Evolutionary conservation across 345 rosid species (phyloP), one percentile per base, ranked within the genome.

Genomic region (Brassica juncea): DNA sequence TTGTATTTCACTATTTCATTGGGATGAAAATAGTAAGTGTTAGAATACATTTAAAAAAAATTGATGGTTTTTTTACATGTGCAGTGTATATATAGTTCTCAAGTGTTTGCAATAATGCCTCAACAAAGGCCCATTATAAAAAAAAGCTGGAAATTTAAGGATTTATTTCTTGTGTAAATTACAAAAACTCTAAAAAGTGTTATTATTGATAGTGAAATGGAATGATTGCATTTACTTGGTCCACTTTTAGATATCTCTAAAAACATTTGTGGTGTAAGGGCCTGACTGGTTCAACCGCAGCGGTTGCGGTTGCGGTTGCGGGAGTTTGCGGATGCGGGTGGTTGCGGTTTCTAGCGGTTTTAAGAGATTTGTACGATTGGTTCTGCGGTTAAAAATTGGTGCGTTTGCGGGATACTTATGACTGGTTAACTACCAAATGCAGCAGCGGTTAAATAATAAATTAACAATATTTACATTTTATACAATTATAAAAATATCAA

Each of bases 71-170:
- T 28, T 35, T 71, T 58, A 21, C 12, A 52, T 77, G 64, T 23
- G 64, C 19, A 34, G 55, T 61, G 70, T 34, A 49, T 77, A 71
- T 35, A 28, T 32, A 7, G 69, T 68, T 44, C 73, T 31, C 74
- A 66, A 59, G 49, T 66, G 72, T 71, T 79, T 72, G 73, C 55
- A 60, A 79, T 73, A 44, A 67, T 72, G 82, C 64, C 64, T 68
- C 44, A 59, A 47, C 6, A 44, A 72, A 1, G 4, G 4, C 5
- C 68, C 30, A 9, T 52, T 14, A 8, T 0, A 52, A 23, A 1
- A 6, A 28, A 27, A 12, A 59, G 12, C 10, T 14, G 28, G 21
- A 37, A 19, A 11, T 2, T 58, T 8, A 15, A 14, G 55, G 55
- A 47, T 47, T 47, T 47, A 47, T 14, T 21, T 21, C 28, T 66